Base-by-base conservation (phyloP, 495 filamentous ascomycete genomes). In the Aspergillus haitiensis region DNA sequence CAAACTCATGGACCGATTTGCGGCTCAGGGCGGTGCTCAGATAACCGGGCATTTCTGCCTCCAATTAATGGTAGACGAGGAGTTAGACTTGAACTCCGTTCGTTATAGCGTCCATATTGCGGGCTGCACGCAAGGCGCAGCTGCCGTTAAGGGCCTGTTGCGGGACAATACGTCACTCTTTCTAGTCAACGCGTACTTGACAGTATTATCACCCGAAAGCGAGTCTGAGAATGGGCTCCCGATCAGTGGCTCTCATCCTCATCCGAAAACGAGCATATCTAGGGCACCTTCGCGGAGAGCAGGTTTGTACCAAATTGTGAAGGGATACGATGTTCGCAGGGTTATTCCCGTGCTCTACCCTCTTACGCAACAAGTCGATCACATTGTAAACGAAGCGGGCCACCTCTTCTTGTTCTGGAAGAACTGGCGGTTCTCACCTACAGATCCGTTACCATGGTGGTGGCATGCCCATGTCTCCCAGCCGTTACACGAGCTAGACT, bases 21-120 rank as follows among this genome's bases (percentile, higher is more conserved):
- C 82, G 0, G 56, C 62, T 13, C 77, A 76, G 46, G 75, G 70
- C 9, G 81, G 77, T 0, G 64, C 66, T 6, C 63, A 73, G 6
- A 70, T 88, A 66, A 92, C 87, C 0, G 88, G 90, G 5, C 90
- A 93, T 69, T 67, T 92, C 10, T 83, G 79, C 7, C 82, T 92
- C 48, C 81, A 86, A 59, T 81, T 92, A 45, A 71, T 89, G 61
- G 79, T 88, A 7, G 77, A 83, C 42, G 75, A 82, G 53, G 74
- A 76, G 39, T 74, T 76, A 16, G 67, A 69, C 4, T 27, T 52
- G 0, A 67, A 72, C 15, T 72, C 72, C 8, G 72, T 79, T n/a
- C 72, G 75, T 34, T 72, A 77, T 56, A 60, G 64, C 5, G 60
- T 77, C 18, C 70, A 77, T 48, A 75, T 79, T 48, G 70, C 69